Evolutionary conservation across 495 filamentous ascomycete genomes (phyloP).

Genomic region (Penicillium mononematosum): DNA sequence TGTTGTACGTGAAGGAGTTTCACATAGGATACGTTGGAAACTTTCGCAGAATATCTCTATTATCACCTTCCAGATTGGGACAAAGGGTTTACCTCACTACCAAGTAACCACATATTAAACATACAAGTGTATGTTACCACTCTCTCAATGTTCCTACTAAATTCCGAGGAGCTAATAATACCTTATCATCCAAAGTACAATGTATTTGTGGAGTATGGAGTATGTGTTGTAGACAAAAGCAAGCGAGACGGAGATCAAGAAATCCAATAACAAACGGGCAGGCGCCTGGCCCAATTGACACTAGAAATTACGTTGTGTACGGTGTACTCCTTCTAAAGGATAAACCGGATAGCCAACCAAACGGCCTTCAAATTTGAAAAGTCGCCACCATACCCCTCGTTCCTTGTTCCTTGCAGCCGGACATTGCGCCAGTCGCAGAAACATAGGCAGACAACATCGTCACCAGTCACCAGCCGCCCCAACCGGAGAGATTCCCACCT

Average conservation of each 20-base stretch:
- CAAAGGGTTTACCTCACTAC: neutral
- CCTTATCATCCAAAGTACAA: neutral
- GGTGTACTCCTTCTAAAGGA: neutral
- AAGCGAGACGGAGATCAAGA: neutral
- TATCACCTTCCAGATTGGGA: neutral
- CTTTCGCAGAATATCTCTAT: neutral
- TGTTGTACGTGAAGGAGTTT: neutral
- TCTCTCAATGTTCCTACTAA: neutral
- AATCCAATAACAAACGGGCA: neutral
- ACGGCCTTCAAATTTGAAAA: neutral
- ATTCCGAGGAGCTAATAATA: neutral
- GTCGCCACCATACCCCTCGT: slow-evolving; percentile 17
- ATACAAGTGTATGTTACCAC: neutral
- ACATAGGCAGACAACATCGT: slow-evolving; percentile 19
- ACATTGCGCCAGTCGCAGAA: slow-evolving; percentile 20
- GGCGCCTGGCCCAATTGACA: neutral
- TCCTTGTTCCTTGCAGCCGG: slow-evolving; percentile 29
- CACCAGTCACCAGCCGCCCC: slow-evolving; percentile 13
- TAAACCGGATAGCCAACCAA: neutral
- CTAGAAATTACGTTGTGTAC: neutral
- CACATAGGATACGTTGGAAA: neutral
- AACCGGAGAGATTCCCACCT: slow-evolving; percentile 18
- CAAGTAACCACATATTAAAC: neutral
- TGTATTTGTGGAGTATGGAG: neutral
- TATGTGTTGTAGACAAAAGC: neutral